Percentiles rank a stretch among this genome's conserved stretches.
These are phyloP conservation scores for Podila minutissima DNA, from an alignment of 192 early-diverging fungal species.

Conservation along the genomic window DNA sequence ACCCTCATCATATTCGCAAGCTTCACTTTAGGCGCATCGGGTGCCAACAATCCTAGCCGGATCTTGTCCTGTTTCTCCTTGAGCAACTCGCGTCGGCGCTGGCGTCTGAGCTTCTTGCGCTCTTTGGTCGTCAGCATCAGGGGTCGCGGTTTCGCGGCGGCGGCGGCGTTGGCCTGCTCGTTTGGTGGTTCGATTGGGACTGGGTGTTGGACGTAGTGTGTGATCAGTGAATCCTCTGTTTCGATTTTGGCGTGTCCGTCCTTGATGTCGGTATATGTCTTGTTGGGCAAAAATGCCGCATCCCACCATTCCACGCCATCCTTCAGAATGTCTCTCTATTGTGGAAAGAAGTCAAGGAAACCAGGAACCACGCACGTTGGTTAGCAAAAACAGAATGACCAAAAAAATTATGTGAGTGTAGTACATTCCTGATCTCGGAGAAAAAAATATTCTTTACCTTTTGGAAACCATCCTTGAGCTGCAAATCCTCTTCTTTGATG, in stretches of 20 bases:
- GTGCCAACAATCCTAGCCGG: slow-evolving; percentile 89
- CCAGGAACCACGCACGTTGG: slow-evolving; percentile 11
- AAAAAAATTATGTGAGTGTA: neutral
- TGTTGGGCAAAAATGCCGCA: slow-evolving; percentile 77
- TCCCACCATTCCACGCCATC: slow-evolving; percentile 98
- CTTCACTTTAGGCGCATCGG: slow-evolving; percentile 92
- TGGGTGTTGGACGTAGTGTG: slow-evolving; percentile 86
- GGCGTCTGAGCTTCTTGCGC: slow-evolving; percentile 91
- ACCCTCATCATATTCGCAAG: slow-evolving; percentile 96
- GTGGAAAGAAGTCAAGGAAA: slow-evolving; percentile 18
- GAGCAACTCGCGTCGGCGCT: slow-evolving; percentile 82
- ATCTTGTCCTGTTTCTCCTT: slow-evolving; percentile 97
- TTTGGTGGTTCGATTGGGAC: slow-evolving; percentile 83
- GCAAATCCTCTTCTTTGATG: slow-evolving; percentile 28
- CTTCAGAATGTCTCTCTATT: slow-evolving; percentile 74
- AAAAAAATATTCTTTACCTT: slow-evolving; percentile 7
- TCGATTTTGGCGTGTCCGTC: slow-evolving; percentile 44
- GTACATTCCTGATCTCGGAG: too few species aligned
- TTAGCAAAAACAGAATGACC: neutral
- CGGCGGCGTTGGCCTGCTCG: slow-evolving; percentile 65
- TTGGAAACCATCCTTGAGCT: slow-evolving; percentile 27
- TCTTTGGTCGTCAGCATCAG: slow-evolving; percentile 91
- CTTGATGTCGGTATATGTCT: slow-evolving; percentile 72
- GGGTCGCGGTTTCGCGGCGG: slow-evolving; percentile 56
- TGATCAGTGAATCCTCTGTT: slow-evolving; percentile 69